phyloP scores from a whole-genome alignment of 1,284 basidiomycete genomes.

The Pisolithus thermaeus region DNA sequence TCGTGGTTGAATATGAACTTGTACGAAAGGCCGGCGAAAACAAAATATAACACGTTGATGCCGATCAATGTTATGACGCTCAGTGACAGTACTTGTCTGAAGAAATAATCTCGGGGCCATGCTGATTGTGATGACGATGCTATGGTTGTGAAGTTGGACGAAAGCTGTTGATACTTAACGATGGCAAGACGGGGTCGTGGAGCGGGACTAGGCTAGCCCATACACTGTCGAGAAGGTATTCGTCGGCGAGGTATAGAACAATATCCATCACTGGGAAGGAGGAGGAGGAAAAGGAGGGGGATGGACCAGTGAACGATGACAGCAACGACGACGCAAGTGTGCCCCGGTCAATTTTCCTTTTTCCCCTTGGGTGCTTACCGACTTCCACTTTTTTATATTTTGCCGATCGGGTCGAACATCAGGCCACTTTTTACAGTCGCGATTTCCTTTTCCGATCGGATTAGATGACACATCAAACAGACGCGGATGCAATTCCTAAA shows the following conservation, averaged over 20 bases:
- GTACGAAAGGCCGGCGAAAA: conserved; percentile 83
- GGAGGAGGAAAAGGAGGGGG: conserved; percentile 1
- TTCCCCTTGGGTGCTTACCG: not conserved
- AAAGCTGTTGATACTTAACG: conserved; percentile 19
- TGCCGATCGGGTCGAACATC: conserved; percentile 12
- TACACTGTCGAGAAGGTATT: conserved; percentile 69
- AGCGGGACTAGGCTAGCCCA: conserved; percentile 75
- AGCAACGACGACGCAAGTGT: not conserved
- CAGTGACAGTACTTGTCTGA: conserved; percentile 78
- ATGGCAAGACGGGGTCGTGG: conserved; percentile 26
- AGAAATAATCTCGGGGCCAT: conserved; percentile 76
- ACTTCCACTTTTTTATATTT: not conserved
- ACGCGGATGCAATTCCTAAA: not conserved
- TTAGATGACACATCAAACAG: conserved; percentile 15
- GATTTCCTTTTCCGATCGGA: not conserved
- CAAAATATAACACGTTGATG: conserved; percentile 80
- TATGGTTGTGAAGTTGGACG: conserved; percentile 25
- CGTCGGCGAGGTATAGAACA: conserved; percentile 68
- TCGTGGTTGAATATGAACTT: conserved; percentile 90
- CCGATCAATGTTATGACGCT: conserved; percentile 73
- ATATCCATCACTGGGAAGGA: conserved; percentile 63
- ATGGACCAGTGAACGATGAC: not conserved
- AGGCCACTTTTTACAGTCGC: conserved; percentile 24
- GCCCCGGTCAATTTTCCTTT: conserved; percentile 18
- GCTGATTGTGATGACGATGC: conserved; percentile 39